phyloP scores from a whole-genome alignment of 2,329 filamentous ascomycete species.

The Xenosphaeropsis pyriputrescens region DNA sequence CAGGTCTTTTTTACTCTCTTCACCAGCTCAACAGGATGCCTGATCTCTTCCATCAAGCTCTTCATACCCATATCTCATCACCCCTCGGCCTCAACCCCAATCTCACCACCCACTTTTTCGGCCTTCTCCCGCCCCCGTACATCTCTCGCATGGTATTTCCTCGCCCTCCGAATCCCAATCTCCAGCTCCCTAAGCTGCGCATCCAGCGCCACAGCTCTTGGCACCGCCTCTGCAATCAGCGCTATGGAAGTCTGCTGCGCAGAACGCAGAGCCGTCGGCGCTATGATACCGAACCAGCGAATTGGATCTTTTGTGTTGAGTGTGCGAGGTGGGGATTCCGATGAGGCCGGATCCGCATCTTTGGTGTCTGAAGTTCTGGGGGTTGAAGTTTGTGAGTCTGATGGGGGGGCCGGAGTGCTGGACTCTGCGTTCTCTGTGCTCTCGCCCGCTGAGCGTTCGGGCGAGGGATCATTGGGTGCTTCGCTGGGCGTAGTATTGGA shows the following conservation, averaged over 20 bases:
- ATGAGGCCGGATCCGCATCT: not conserved
- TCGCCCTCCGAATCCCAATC: conserved; percentile 46
- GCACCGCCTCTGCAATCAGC: conserved; percentile 41
- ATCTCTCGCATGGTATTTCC: conserved; percentile 21
- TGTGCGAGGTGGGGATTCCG: not conserved
- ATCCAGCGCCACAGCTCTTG: conserved; percentile 39
- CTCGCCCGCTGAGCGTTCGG: not conserved
- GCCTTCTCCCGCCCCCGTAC: conserved; percentile 1
- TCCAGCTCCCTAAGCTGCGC: conserved; percentile 50
- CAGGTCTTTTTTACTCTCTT: too few species aligned
- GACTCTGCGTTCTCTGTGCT: too few species aligned
- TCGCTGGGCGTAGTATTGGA: not conserved
- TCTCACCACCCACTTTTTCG: not conserved
- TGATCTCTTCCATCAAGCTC: too few species aligned
- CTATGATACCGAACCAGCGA: conserved; percentile 37
- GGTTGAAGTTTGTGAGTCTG: not conserved
- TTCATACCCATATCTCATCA: too few species aligned
- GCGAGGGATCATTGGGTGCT: not conserved
- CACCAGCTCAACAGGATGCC: too few species aligned
- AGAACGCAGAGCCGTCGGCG: conserved; percentile 29
- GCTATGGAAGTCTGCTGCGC: conserved; percentile 44
- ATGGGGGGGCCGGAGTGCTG: too few species aligned
- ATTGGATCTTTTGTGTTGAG: conserved; percentile 32
- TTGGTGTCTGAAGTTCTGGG: not conserved
- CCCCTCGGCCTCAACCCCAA: not conserved